Conservation (phyloP, 257 asterid species). For the Solanum tarijense region DNA sequence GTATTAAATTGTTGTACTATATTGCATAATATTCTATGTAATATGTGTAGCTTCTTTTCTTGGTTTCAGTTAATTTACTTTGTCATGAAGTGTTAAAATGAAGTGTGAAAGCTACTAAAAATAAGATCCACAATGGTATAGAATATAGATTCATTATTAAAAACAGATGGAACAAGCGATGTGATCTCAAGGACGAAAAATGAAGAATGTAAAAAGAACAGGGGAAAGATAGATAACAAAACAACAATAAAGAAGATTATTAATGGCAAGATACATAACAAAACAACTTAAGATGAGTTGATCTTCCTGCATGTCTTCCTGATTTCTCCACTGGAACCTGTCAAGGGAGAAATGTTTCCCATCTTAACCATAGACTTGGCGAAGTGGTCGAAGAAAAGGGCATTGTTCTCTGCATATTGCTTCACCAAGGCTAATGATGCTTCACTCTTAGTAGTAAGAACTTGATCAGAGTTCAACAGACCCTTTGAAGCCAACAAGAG, state of each 20-base stretch:
- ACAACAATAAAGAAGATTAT: no score
- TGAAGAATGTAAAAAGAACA: neutral
- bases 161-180: neutral
- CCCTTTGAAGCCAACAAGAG: slow-evolving; percentile 61
- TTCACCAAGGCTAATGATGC: slow-evolving; percentile 55
- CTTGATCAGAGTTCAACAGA: slow-evolving; percentile 61
- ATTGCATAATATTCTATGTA: neutral
- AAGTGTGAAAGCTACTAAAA: neutral
- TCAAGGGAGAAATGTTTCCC: slow-evolving; percentile 81
- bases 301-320: slow-evolving; percentile 67
- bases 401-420: slow-evolving; percentile 45
- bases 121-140: neutral
- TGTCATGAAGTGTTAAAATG: neutral
- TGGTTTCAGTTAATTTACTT: neutral
- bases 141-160: neutral
- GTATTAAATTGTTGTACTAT: neutral
- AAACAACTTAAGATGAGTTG: slow-evolving; percentile 15
- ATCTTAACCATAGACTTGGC: slow-evolving; percentile 74
- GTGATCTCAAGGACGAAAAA: neutral
- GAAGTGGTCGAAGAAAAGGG: slow-evolving; percentile 65
- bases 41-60: neutral
- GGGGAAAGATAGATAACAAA: no score
- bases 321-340: slow-evolving; percentile 65
- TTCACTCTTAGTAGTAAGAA: slow-evolving; percentile 60
- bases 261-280: neutral